Conservation (phyloP, 1,284 basidiomycete genomes). For the Jaminaea rosea region DNA sequence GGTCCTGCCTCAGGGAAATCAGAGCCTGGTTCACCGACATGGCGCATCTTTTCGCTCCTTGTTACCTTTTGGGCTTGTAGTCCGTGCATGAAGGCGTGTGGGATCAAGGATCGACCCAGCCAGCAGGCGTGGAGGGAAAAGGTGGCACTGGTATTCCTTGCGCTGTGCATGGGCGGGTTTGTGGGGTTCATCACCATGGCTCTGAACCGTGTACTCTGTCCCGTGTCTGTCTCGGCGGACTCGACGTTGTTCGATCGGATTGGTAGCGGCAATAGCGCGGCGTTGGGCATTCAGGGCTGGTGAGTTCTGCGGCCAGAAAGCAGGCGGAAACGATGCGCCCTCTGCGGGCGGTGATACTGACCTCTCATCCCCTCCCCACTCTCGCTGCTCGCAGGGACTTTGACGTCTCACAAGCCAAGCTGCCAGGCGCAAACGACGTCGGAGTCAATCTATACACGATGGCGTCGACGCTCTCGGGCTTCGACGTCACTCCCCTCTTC, state of each 20-base stretch:
- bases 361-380: too few species aligned
- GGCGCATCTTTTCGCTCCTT: slow-evolving; percentile 22
- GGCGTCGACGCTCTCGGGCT: slow-evolving; percentile 55
- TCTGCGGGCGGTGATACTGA: too few species aligned
- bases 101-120: slow-evolving; percentile 26
- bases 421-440: slow-evolving; percentile 53
- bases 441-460: slow-evolving; percentile 58
- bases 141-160: slow-evolving; percentile 35
- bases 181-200: slow-evolving; percentile 93
- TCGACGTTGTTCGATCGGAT: slow-evolving; percentile 20
- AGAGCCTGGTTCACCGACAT: slow-evolving; percentile 15
- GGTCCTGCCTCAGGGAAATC: slow-evolving; percentile 9
- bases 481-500: slow-evolving; percentile 82
- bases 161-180: slow-evolving; percentile 58
- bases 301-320: slow-evolving; percentile 6
- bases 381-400: slow-evolving; percentile 55
- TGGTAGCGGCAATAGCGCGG: slow-evolving; percentile 13
- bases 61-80: slow-evolving; percentile 43
- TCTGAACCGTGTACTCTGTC: slow-evolving; percentile 84
- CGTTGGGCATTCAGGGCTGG: not conserved
- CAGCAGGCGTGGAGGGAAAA: slow-evolving; percentile 47
- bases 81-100: slow-evolving; percentile 47
- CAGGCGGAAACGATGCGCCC: slow-evolving; percentile 5
- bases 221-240: slow-evolving; percentile 49
- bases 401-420: slow-evolving; percentile 59